Percentiles rank a stretch among this genome's conserved stretches.
phyloP scores from a whole-genome alignment of 257 asterid genomes.

The Capsicum pubescens region DNA sequence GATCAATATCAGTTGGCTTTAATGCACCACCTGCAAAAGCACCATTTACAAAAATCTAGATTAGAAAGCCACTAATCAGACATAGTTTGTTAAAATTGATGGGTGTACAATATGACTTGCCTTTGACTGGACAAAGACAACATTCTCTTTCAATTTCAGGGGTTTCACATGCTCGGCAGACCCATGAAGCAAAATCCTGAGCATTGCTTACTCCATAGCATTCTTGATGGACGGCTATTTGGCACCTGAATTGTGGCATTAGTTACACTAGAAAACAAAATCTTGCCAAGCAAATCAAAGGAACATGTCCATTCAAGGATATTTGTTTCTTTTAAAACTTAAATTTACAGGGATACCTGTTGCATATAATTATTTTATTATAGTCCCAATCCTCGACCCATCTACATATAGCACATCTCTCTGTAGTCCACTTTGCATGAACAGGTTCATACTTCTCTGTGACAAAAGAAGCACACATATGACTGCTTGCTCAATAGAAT shows the following conservation, averaged over 20 bases:
- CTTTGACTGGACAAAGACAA: conserved; percentile 97
- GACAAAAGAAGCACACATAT: conserved; percentile 36
- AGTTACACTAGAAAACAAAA: neutral
- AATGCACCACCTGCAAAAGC: conserved; percentile 87
- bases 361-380: conserved; percentile 94
- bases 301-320: conserved; percentile 15
- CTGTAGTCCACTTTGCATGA: conserved; percentile 87
- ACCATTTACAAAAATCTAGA: conserved; percentile 31
- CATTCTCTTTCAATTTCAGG: conserved; percentile 84
- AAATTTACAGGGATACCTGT: conserved; percentile 59
- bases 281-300: conserved; percentile 3
- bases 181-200: conserved; percentile 90
- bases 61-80: conserved; percentile 24
- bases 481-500: neutral
- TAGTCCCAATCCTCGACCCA: conserved; percentile 99
- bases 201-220: conserved; percentile 77
- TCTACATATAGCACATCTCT: conserved; percentile 95
- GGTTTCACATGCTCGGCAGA: conserved; percentile 94
- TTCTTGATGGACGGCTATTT: conserved; percentile 97
- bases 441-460: conserved; percentile 80
- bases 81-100: neutral
- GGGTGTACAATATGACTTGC: conserved; percentile 45
- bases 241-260: conserved; percentile 63
- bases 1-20: conserved; percentile 84
- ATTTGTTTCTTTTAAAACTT: conserved; percentile 21